phyloP scores from a whole-genome alignment of 2,329 filamentous ascomycete genomes.

The Fusarium buxicola region DNA sequence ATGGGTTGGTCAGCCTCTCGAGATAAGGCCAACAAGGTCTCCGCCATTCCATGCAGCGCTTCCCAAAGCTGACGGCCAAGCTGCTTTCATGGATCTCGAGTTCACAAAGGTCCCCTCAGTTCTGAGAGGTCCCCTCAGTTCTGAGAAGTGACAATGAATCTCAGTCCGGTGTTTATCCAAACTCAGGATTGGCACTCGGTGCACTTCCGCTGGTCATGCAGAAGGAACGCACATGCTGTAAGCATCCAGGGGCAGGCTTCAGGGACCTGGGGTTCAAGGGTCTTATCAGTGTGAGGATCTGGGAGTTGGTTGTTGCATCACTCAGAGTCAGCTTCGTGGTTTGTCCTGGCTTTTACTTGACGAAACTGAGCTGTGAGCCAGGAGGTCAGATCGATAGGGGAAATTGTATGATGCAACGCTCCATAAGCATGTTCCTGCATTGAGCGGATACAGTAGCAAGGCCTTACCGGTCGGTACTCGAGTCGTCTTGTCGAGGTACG shows the following conservation, averaged over 20 bases:
- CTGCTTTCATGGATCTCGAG: no score
- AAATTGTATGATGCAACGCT: not conserved
- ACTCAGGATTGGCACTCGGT: no score
- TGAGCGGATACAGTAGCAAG: no score
- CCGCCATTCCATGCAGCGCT: conserved; percentile 1
- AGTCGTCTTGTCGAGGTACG: no score
- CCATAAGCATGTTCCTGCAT: no score
- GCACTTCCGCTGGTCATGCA: not conserved
- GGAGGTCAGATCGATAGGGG: not conserved
- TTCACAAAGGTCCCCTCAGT: not conserved
- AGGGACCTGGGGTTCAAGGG: conserved; percentile 34
- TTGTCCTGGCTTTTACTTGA: conserved; percentile 40
- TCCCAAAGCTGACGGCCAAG: not conserved
- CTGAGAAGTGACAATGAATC: not conserved
- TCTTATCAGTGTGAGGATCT: conserved; percentile 39
- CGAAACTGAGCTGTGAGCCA: conserved; percentile 9
- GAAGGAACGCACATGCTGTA: conserved; percentile 13
- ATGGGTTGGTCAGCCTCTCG: not conserved
- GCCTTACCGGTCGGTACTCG: no score
- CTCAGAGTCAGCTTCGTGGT: conserved; percentile 14
- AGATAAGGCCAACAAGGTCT: conserved; percentile 13
- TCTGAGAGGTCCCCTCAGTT: not conserved
- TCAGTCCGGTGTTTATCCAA: not conserved
- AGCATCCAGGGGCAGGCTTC: conserved; percentile 25
- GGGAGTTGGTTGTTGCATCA: conserved; percentile 9